phyloP scores from a whole-genome alignment of 2,329 filamentous ascomycete species.

The Pseudopyricularia javanii region DNA sequence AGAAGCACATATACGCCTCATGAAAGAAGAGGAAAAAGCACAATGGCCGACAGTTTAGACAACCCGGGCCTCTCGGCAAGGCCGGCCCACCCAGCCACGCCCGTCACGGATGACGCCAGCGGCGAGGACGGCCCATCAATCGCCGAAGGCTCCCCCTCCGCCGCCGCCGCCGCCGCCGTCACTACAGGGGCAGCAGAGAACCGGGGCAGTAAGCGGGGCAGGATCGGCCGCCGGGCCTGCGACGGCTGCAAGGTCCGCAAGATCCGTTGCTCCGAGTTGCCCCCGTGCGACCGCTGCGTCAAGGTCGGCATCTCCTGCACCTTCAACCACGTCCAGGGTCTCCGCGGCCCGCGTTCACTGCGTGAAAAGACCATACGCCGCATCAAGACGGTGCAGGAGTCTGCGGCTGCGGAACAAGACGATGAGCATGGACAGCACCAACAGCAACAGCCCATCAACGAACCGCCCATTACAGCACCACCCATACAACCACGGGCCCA shows the following conservation, averaged over 20 bases:
- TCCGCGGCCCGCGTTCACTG: slow-evolving; percentile 31
- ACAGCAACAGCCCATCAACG: not conserved
- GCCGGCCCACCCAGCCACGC: not conserved
- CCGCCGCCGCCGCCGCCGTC: too few species aligned
- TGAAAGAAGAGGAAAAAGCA: not conserved
- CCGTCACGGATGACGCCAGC: not conserved
- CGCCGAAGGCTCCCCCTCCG: too few species aligned
- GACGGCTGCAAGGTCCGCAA: slow-evolving; percentile 41
- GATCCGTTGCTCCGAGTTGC: slow-evolving; percentile 33
- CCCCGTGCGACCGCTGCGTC: slow-evolving; percentile 32
- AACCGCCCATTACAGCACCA: not conserved
- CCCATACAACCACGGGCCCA: not conserved
- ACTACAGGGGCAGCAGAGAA: not conserved
- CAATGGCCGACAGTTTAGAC: not conserved
- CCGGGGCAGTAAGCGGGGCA: slow-evolving; percentile 8
- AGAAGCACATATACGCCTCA: not conserved
- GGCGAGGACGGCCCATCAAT: not conserved
- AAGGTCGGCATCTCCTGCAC: slow-evolving; percentile 33
- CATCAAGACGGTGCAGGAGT: slow-evolving; percentile 14
- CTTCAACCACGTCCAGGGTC: slow-evolving; percentile 30
- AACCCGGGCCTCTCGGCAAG: not conserved
- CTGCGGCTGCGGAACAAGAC: not conserved
- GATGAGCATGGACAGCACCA: not conserved
- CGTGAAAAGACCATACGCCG: slow-evolving; percentile 29
- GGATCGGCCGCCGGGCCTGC: slow-evolving; percentile 28